Base-by-base conservation (phyloP, 192 early-diverging fungal species). In the Powellomyces hirtus region DNA sequence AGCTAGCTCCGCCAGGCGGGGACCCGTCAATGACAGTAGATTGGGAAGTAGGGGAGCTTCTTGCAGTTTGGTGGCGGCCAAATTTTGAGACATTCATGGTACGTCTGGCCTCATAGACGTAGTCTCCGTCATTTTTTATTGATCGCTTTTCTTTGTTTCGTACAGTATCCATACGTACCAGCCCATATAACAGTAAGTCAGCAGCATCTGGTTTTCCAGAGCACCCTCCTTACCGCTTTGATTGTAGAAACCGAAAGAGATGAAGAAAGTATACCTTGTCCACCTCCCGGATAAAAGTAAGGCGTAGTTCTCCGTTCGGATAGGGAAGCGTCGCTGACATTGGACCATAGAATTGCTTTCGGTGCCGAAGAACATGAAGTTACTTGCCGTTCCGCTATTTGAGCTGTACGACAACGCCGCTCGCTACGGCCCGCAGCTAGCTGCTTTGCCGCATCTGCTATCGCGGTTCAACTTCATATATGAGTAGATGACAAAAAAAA, bases 61-160 rank as follows among this genome's bases (percentile, higher is more conserved):
- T 92, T 2, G 81, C 80, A 36, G 78, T 78, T 26, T 91, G 88
- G 88, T 91, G 87, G 84, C 58, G 90, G 62, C 88, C 90, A 16
- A 85, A 89, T 65, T 92, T 91, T 78, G 91, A 91, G 56, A 83
- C 79, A 7, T 87, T 81, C 55, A 84, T 89, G 90, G 90, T 91
- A 79, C 55, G 71, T 16, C n/a, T 14, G 52, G 20, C 40, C 30
- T 56, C 49, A 31, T 66, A 35, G 18, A 14, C 36, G 51, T 38
- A 56, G 44, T 44, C n/a, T 11, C 20, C n/a, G n/a, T 11, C 20
- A 14, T 4, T 42, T 22, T 0, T 16, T 29, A 22, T 20, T 29
- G 8, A 44, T 24, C 24, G 0, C 2, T 24, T 11, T 38, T n/a
- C n/a, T 26, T 35, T 42, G 46, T 42, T 34, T 49, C 6, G 33